Evolutionary conservation across 768 basidiomycete species (phyloP).

Genomic region (Lentinula sp.): DNA sequence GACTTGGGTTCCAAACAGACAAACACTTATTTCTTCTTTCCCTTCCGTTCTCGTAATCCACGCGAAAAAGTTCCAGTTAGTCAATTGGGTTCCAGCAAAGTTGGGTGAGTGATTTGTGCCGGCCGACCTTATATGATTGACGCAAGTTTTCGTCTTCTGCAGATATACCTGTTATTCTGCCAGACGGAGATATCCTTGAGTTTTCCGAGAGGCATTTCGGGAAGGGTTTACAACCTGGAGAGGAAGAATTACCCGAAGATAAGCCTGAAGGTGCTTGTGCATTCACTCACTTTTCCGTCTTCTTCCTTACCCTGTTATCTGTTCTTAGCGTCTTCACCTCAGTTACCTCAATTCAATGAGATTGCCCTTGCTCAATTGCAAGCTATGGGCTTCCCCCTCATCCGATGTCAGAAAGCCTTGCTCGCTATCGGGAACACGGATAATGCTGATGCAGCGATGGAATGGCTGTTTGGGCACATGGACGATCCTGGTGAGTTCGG

Average conservation of each 20-base stretch:
- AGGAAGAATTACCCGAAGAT: constrained; percentile 63
- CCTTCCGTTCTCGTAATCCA: constrained; percentile 87
- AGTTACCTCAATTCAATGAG: constrained; percentile 74
- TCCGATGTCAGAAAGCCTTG: constrained; percentile 87
- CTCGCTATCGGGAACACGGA: constrained; percentile 72
- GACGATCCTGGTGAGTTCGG: constrained; percentile 72
- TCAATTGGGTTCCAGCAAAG: constrained; percentile 96
- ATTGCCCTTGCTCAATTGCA: constrained; percentile 72
- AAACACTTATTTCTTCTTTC: constrained; percentile 67
- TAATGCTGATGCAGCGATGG: constrained; percentile 81
- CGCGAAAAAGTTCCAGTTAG: constrained; percentile 89
- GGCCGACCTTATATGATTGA: neutral
- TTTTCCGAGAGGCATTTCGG: constrained; percentile 62
- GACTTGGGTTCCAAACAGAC: constrained; percentile 42
- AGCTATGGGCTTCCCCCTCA: constrained; percentile 84
- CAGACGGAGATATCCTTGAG: constrained; percentile 46
- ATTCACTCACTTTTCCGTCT: neutral
- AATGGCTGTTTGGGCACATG: constrained; percentile 94
- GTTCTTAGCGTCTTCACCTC: constrained; percentile 28
- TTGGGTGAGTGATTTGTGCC: constrained; percentile 49
- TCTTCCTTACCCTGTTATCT: constrained; percentile 17
- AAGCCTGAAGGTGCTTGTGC: constrained; percentile 5
- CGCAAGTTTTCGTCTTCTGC: neutral
- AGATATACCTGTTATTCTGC: constrained; percentile 85
- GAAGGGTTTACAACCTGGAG: constrained; percentile 61